Percentiles rank a stretch among this genome's conserved stretches.
Evolutionary conservation across 139 green algal genomes (phyloP).

Genomic region (Deuterostichococcus epilithicus): DNA sequence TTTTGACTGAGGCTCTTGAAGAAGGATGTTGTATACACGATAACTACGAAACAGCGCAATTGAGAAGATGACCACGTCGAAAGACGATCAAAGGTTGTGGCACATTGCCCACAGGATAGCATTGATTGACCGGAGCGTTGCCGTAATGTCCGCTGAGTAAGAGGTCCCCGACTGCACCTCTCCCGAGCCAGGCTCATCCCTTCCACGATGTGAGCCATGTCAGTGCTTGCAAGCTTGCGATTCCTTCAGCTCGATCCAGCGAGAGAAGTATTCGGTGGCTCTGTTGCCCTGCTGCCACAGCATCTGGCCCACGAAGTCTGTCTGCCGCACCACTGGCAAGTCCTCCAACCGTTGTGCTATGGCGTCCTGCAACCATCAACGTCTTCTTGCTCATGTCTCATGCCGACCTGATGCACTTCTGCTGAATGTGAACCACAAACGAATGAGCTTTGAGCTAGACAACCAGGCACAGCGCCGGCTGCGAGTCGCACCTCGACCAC

Average conservation of each 20-base stretch:
- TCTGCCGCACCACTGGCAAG: background rate
- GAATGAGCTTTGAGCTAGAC: background rate
- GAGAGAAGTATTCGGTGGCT: slow-evolving; percentile 43
- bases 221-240: too few species aligned
- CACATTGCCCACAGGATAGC: too few species aligned
- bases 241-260: slow-evolving; percentile 74
- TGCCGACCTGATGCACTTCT: background rate
- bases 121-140: too few species aligned
- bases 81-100: too few species aligned
- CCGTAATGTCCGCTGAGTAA: too few species aligned
- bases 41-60: too few species aligned
- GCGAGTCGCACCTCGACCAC: slow-evolving; percentile 17
- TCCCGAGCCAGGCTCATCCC: too few species aligned
- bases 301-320: slow-evolving; percentile 22
- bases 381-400: background rate
- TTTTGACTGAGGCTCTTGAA: slow-evolving; percentile 63
- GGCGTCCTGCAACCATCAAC: background rate
- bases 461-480: background rate
- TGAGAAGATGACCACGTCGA: too few species aligned
- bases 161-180: too few species aligned
- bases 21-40: too few species aligned
- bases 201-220: too few species aligned
- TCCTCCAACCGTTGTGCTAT: background rate
- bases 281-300: slow-evolving; percentile 32
- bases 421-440: background rate